These are phyloP conservation scores for Paramecium sonneborni DNA, from an alignment of 73 alveolate genomes.

Conservation along the genomic window DNA sequence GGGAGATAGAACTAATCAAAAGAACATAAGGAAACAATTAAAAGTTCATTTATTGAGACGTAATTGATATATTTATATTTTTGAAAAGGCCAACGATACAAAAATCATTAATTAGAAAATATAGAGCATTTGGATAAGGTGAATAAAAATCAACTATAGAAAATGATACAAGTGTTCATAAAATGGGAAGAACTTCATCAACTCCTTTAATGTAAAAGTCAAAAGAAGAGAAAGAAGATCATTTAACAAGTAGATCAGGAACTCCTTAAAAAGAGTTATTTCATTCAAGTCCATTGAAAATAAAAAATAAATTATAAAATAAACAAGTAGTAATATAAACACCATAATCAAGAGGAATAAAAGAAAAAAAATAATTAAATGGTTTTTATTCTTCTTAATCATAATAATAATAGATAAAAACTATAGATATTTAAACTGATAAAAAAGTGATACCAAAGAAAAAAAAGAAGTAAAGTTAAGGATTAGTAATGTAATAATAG, in stretches of 20 bases:
- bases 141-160: background rate
- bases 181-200: constrained; percentile 41
- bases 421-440: background rate
- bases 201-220: constrained; percentile 53
- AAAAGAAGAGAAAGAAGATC: constrained; percentile 35
- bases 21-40: background rate
- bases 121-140: constrained; percentile 6
- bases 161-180: background rate
- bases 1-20: background rate
- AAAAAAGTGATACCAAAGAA: background rate
- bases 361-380: background rate
- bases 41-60: background rate
- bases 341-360: constrained; percentile 1
- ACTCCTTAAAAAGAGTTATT: background rate
- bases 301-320: background rate
- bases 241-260: constrained; percentile 21
- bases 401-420: background rate
- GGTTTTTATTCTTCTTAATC: background rate
- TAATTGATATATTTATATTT: background rate
- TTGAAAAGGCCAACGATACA: background rate
- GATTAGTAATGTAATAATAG: background rate
- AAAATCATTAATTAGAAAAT: background rate
- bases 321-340: background rate
- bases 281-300: constrained; percentile 30
- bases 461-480: constrained; percentile 10